phyloP scores from a whole-genome alignment of 371 early-diverging fungal genomes.

The Massospora cicadina region DNA sequence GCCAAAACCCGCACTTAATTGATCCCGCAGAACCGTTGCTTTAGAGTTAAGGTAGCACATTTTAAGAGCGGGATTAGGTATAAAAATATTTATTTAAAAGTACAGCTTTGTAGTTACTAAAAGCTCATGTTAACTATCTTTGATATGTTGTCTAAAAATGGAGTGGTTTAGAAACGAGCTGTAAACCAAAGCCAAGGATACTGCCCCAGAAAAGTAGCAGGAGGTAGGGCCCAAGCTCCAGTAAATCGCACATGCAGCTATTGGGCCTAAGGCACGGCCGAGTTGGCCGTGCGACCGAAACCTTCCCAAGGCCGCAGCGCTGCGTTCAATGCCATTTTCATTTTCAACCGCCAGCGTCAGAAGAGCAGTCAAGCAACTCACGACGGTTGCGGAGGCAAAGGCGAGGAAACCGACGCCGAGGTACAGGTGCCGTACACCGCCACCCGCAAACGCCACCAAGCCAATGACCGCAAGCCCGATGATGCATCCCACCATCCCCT shows the following conservation, averaged over 20 bases:
- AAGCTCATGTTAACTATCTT: no score
- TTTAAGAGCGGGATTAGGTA: no score
- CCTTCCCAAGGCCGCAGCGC: constrained; percentile 61
- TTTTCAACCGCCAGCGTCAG: constrained; percentile 14
- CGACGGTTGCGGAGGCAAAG: constrained; percentile 84
- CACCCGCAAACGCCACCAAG: constrained; percentile 15
- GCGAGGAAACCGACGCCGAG: constrained; percentile 59
- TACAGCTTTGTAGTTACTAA: no score
- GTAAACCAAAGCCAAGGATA: neutral
- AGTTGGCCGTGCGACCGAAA: constrained; percentile 85
- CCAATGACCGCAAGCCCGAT: constrained; percentile 49
- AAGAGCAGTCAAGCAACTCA: constrained; percentile 65
- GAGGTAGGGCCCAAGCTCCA: constrained; percentile 61
- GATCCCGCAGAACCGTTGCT: no score
- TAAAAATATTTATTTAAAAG: no score
- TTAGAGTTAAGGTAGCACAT: no score
- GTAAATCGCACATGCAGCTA: constrained; percentile 68
- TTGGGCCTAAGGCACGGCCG: constrained; percentile 78
- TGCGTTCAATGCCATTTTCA: constrained; percentile 9
- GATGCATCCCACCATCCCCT: constrained; percentile 57
- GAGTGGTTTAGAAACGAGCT: neutral
- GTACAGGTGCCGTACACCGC: constrained; percentile 14
- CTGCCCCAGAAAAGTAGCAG: constrained; percentile 20
- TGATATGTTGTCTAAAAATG: no score
- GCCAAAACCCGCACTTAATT: no score